Base-by-base conservation (phyloP, 1,139 yeast species). In the Yamadazyma atlantica region DNA sequence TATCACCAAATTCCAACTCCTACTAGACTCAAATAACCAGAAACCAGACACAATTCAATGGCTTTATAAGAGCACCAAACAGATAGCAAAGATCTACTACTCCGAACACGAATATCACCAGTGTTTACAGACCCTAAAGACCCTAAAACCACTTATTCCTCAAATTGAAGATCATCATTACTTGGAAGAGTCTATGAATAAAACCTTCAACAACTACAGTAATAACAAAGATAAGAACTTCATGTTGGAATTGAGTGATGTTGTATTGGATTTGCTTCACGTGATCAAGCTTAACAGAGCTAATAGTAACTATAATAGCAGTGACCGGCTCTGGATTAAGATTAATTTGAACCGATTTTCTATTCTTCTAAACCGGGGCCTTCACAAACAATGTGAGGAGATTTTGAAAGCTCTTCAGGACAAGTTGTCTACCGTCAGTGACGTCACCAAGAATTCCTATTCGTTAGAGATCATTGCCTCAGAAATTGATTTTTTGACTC, bases 1-100 rank as follows among this genome's bases (percentile, higher is more conserved):
- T 0, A 51, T 75, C n/a, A 57, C 49, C 3, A 66, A 64, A 41
- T 74, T 29, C 4, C 23, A 29, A 12, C 16, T n/a, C 4, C 18
- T 29, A 11, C 16, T 19, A 11, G 30, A 14, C 1, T 51, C 49
- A 0, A 40, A 41, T 6, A 55, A 50, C 13, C 49, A 39, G 2
- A 34, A 54, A 4, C 59, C 55, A 23, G 56, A 53, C 10, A 50
- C 51, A 13, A 40, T 49, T 4, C 66, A 62, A 29, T 78, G 77
- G 68, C 53, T 75, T 2, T 82, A 83, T 57, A 83, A 80, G 46
- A 69, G 88, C 0, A 59, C 67, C 37, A 86, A 86, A 50, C 95
- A 86, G 53, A 60, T 75, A 27, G 69, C 84, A 35, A 86, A 86
- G 58, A 60, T 82, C 8, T 57, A 66, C 27, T 74, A 72, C 44